A percentile compares a stretch with the other conserved stretches of the same genome.
Evolutionary conservation across 352 stramenopile species (phyloP).

Genomic region (Pythium aristosporum): DNA sequence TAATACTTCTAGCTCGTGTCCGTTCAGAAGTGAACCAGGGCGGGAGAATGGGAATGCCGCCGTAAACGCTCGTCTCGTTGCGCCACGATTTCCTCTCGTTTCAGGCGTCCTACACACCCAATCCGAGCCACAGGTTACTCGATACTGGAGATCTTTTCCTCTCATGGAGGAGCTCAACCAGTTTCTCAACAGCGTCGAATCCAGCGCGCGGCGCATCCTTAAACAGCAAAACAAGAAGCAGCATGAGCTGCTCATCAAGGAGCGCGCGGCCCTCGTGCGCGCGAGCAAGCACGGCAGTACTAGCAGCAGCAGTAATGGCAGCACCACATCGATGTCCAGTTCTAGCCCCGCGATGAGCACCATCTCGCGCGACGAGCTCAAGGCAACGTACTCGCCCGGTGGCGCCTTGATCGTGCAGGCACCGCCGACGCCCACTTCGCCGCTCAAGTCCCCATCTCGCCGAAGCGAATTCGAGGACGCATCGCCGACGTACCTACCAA

Average conservation of each 20-base stretch:
- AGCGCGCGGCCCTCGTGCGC: slow-evolving; percentile 39
- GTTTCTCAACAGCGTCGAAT: slow-evolving; percentile 79
- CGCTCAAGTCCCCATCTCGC: slow-evolving; percentile 25
- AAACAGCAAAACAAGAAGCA: slow-evolving; percentile 82
- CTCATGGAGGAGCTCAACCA: slow-evolving; percentile 74
- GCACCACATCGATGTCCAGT: slow-evolving; percentile 13
- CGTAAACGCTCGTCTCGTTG: too few relatives aligned
- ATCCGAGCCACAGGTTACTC: too few relatives aligned
- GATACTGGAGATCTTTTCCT: too few relatives aligned
- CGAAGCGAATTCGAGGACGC: slow-evolving; percentile 33
- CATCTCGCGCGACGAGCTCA: slow-evolving; percentile 57
- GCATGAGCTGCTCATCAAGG: slow-evolving; percentile 49
- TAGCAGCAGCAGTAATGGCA: slow-evolving; percentile 5
- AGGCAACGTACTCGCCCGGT: slow-evolving; percentile 49
- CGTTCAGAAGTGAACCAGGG: too few relatives aligned
- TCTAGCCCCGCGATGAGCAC: slow-evolving; percentile 19
- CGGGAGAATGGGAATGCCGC: too few relatives aligned
- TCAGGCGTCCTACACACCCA: too few relatives aligned
- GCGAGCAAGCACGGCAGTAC: slow-evolving; percentile 28
- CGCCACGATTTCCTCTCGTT: too few relatives aligned
- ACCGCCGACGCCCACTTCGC: slow-evolving; percentile 28
- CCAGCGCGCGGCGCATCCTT: slow-evolving; percentile 73
- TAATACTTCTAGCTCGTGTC: too few relatives aligned
- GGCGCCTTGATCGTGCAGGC: slow-evolving; percentile 53
- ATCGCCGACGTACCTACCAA: slow-evolving; percentile 4